Conservation (phyloP, 208 protist genomes). For the Leptomonas seymouri region DNA sequence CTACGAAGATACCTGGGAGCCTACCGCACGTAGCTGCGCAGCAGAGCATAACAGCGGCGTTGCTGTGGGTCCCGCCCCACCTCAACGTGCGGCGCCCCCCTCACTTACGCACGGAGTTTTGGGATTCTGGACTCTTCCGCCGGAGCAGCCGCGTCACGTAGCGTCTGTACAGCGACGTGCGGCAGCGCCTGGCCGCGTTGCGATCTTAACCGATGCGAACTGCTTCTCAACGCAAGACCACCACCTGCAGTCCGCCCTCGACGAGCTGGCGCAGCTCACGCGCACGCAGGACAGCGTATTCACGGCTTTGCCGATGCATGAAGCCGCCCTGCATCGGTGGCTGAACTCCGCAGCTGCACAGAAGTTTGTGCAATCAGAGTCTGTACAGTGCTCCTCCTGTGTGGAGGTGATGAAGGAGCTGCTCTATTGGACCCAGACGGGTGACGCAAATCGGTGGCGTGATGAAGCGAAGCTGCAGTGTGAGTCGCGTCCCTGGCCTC, state of each 20-base stretch:
- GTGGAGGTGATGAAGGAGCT: constrained; percentile 52
- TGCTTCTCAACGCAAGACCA: constrained; percentile 38
- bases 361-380: constrained; percentile 21
- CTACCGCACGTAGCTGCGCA: neutral
- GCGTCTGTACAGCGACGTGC: neutral
- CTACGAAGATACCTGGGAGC: constrained; percentile 4
- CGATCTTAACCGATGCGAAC: constrained; percentile 62
- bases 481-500: neutral
- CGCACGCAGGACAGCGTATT: neutral
- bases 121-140: constrained; percentile 20
- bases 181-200: constrained; percentile 22
- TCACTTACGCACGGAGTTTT: constrained; percentile 17
- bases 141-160: neutral
- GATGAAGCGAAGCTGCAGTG: constrained; percentile 14
- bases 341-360: constrained; percentile 1
- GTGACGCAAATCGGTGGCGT: constrained; percentile 3
- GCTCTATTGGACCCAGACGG: constrained; percentile 22
- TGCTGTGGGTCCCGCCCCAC: neutral
- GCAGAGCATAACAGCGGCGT: too few relatives aligned
- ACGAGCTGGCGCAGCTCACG: constrained; percentile 11
- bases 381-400: constrained; percentile 23
- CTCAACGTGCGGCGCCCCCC: neutral
- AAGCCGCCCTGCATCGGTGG: constrained; percentile 1
- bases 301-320: neutral
- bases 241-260: constrained; percentile 17